These are phyloP conservation scores for Penicillium sp. DNA, from an alignment of 2,329 filamentous ascomycete species.

Conservation along the genomic window DNA sequence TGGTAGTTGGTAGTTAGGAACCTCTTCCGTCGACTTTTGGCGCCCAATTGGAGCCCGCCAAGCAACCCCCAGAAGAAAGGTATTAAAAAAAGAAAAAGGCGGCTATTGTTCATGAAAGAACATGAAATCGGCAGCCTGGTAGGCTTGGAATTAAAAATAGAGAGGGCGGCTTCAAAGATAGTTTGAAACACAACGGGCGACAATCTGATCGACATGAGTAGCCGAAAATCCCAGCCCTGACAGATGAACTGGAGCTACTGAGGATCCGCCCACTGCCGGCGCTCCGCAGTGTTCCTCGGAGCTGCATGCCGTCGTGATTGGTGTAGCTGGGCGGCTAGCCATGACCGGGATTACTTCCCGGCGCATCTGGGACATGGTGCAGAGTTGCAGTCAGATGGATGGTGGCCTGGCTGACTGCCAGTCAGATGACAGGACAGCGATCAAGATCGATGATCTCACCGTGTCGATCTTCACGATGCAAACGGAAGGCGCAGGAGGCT, in stretches of 20 bases:
- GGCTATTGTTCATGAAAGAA: slow-evolving; percentile 1
- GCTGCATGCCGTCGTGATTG: slow-evolving; percentile 13
- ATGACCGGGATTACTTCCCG: slow-evolving; percentile 8
- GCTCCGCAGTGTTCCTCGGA: slow-evolving; percentile 7
- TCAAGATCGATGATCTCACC: slow-evolving; percentile 14
- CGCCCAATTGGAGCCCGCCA: neutral
- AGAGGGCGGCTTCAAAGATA: slow-evolving; percentile 5
- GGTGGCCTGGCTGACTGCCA: too few relatives aligned
- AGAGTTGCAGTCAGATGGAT: neutral
- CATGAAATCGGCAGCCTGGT: neutral
- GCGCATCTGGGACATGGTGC: slow-evolving; percentile 7
- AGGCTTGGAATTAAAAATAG: slow-evolving; percentile 18
- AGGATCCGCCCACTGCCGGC: slow-evolving; percentile 20
- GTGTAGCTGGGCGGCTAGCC: slow-evolving; percentile 14
- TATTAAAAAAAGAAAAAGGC: neutral
- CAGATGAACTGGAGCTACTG: slow-evolving; percentile 7
- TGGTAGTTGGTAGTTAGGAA: too few relatives aligned
- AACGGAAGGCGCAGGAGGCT: slow-evolving; percentile 13
- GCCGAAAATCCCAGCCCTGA: slow-evolving; percentile 6
- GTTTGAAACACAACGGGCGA: slow-evolving; percentile 21
- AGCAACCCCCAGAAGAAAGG: neutral
- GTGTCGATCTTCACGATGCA: slow-evolving; percentile 14
- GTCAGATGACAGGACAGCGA: neutral
- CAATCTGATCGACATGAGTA: slow-evolving; percentile 16
- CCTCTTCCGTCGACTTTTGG: neutral